A percentile compares a stretch with the other conserved stretches of the same genome.
Evolutionary conservation across 306 rosid genomes (phyloP).

Genomic region (cucumber (Cucumis sativus)): Cucumber_9930_V3 NC_026661.2:3191501-3192000

Average conservation of each 20-base stretch:
- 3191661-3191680: background rate
- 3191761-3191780: background rate
- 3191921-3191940: background rate
- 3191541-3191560: background rate
- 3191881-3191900: background rate
- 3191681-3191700: background rate
- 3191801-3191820: background rate
- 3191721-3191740: background rate
- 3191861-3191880: background rate
- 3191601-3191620: background rate
- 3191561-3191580: background rate
- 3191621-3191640: background rate
- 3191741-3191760: background rate
- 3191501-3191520: background rate
- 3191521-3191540: background rate
- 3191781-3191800: background rate
- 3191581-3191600: background rate
- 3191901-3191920: background rate
- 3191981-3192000: no score
- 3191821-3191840: background rate
- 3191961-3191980: background rate
- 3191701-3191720: background rate
- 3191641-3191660: background rate
- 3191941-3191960: background rate
- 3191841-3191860: background rate